phyloP scores from a whole-genome alignment of 345 rosid species.

The Viola odorata region DNA sequence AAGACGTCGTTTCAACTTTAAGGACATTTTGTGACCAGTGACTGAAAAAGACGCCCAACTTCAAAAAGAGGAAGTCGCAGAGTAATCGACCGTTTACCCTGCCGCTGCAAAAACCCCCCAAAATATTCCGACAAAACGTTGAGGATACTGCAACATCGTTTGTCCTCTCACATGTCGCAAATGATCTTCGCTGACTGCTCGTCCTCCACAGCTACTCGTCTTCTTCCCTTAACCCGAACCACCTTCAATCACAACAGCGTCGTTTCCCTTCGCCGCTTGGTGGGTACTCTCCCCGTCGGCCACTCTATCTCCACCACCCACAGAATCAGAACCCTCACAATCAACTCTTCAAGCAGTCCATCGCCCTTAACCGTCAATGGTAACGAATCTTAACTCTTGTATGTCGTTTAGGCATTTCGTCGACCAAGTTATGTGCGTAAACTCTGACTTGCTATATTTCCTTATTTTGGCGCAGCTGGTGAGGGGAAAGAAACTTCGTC shows the following conservation, averaged over 20 bases:
- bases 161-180: slow-evolving; percentile 30
- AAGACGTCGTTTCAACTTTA: not conserved
- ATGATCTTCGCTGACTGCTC: slow-evolving; percentile 39
- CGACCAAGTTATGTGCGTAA: not conserved
- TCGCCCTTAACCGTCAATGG: not conserved
- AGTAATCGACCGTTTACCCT: not conserved
- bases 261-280: slow-evolving; percentile 22
- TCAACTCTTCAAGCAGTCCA: slow-evolving; percentile 3
- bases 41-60: not conserved
- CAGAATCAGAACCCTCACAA: slow-evolving; percentile 6
- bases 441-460: not conserved
- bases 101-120: not conserved
- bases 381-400: not conserved
- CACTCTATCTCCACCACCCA: not conserved
- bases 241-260: slow-evolving; percentile 1
- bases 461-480: slow-evolving; percentile 19
- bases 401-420: slow-evolving; percentile 7
- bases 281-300: slow-evolving; percentile 18
- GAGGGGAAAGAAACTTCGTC: slow-evolving; percentile 26
- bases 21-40: not conserved
- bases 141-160: slow-evolving; percentile 1
- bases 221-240: slow-evolving; percentile 30
- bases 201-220: slow-evolving; percentile 35
- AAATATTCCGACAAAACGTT: slow-evolving; percentile 18
- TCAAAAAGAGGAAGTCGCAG: not conserved